phyloP scores from a whole-genome alignment of 345 rosid genomes.

The Raphanus sativus region DNA sequence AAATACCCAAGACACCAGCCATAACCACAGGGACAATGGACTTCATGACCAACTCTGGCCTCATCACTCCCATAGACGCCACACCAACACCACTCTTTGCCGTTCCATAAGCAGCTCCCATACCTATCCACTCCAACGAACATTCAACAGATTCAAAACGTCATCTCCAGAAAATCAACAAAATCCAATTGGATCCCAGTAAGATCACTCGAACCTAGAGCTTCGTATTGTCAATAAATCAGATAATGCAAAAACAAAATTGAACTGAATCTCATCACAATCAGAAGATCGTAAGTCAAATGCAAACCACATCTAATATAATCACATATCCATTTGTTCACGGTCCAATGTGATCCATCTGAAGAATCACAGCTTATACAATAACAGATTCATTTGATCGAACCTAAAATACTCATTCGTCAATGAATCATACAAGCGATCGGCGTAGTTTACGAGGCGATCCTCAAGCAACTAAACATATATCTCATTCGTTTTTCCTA shows the following conservation, averaged over 20 bases:
- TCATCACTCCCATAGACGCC: slow-evolving; percentile 47
- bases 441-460: neutral
- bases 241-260: no score
- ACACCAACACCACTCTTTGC: slow-evolving; percentile 48
- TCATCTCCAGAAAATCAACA: neutral
- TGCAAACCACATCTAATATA: neutral
- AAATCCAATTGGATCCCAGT: neutral
- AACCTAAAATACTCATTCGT: neutral
- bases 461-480: slow-evolving; percentile 2
- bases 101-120: slow-evolving; percentile 47
- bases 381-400: neutral
- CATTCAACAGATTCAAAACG: neutral
- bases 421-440: slow-evolving; percentile 10
- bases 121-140: slow-evolving; percentile 27
- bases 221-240: no score
- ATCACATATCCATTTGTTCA: neutral
- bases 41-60: slow-evolving; percentile 44
- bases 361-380: neutral
- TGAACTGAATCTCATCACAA: neutral
- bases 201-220: no score
- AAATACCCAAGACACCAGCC: slow-evolving; percentile 47
- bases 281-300: neutral
- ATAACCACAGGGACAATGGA: slow-evolving; percentile 43
- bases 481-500: neutral
- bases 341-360: no score